Base-by-base conservation (phyloP, 2,329 filamentous ascomycete species). In the Fusarium paranaense region DNA sequence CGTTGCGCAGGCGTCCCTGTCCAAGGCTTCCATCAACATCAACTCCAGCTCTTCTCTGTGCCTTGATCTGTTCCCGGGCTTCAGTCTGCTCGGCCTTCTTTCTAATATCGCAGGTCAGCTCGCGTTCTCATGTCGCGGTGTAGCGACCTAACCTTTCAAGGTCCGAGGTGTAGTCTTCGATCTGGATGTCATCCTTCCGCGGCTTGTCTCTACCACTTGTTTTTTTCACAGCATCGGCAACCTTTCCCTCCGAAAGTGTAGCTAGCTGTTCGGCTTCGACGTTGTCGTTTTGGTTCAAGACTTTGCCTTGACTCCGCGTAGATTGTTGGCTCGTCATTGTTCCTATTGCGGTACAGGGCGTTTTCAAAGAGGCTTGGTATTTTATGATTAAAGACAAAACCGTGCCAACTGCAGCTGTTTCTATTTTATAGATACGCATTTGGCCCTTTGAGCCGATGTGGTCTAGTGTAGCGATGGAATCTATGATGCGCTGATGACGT, bases 71-170 rank as follows among this genome's bases (percentile, higher is more conserved):
- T 35, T 71, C 69, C 54, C 74, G 64, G 18, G 74, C 74, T 22
- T 70, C 65, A 16, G 74, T 62, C 40, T 76, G 74, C 52, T 76
- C 74, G 5, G 64, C 62, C 47, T 75, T 76, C 57, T 76, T 76
- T 56, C 74, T 76, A n/a, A 10, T 25, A 1, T 2, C 18, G 18
- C 22, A 6, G 16, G 20, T 74, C 40, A 76, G 64, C 16, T 58
- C 37, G 0, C 11, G 4, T 3, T 30, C 13, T 11, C 35, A 13
- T 27, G 6, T 18, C 11, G n/a, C 7, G 5, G 22, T 13, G 3
- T 5, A 37, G 6, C 7, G 18, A n/a, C 54, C 60, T 7, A 57
- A 76, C 74, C 64, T 69, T 8, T 75, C 74, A 37, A 76, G 37
- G 16, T 75, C 70, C 9, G 69, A 75, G 6, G 74, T 38, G 25